Conservation (phyloP, 2,329 filamentous ascomycete genomes). For the Alternaria hordeiaustralica region DNA sequence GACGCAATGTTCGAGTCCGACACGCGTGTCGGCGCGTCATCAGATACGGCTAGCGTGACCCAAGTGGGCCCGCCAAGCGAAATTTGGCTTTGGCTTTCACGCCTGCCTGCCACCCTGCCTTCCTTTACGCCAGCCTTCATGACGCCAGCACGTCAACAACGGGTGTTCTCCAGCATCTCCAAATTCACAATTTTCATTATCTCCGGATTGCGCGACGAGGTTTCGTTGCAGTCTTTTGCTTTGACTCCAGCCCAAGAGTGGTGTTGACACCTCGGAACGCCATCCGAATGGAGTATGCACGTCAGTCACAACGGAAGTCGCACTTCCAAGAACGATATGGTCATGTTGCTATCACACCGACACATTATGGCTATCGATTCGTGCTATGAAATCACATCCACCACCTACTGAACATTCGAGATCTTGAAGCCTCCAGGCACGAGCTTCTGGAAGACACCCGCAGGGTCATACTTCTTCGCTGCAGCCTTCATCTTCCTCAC, state of each 20-base stretch:
- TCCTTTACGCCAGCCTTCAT: not conserved
- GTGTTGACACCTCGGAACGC: not conserved
- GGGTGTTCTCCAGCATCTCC: fast-evolving
- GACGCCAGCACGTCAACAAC: not conserved
- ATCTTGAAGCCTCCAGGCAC: slow-evolving; percentile 41
- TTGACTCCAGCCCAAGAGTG: not conserved
- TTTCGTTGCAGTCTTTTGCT: not conserved
- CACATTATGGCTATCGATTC: not conserved
- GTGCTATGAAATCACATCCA: not conserved
- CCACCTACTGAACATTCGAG: slow-evolving; percentile 14
- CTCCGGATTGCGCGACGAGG: fast-evolving
- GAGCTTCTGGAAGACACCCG: slow-evolving; percentile 31
- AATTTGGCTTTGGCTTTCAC: not conserved
- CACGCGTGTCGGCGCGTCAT: not conserved
- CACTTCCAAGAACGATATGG: not conserved
- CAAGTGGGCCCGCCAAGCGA: not conserved
- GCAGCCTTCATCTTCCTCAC: slow-evolving; percentile 30
- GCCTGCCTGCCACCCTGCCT: not conserved
- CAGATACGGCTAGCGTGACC: not conserved
- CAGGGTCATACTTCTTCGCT: slow-evolving; percentile 29
- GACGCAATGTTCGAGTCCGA: too few species aligned
- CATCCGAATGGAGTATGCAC: not conserved
- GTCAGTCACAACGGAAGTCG: not conserved
- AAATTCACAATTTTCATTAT: not conserved
- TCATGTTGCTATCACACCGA: not conserved